Evolutionary conservation across 306 rosid species (phyloP), one percentile per base, ranked within the genome.

Genomic region (Vigna nakashimae): DNA sequence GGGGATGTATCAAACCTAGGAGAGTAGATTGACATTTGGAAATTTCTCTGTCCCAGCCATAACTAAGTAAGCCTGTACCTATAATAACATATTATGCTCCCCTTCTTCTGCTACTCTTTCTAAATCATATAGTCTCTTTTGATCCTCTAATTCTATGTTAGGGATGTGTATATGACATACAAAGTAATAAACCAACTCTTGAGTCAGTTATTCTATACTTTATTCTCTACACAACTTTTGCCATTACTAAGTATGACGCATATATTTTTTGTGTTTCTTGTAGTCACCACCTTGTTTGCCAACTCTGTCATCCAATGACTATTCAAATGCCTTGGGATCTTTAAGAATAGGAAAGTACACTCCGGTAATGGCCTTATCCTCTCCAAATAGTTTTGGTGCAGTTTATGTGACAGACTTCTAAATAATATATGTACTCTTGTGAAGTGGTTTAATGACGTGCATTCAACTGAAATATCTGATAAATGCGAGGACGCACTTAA

Each of bases 371-470:
- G 50, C 20, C 58, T 5, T 55, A 68, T 80, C 50, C 68, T 55
- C 55, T 48, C 9, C 2, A 13, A 26, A 36, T n/a, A 50, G 43
- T 60, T 73, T 81, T 68, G 73, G 52, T 50, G 26, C 40, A 50
- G 26, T 17, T 24, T 51, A 65, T 50, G 71, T 77, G 76, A 46
- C 50, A 57, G 69, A 15, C 43, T 42, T 82, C 64, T 70, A 60
- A 62, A 76, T 49, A 56, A 69, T 80, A 42, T 78, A 7, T 55
- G 71, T 78, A 48, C 80, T 80, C 71, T 69, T 60, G 64, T 77
- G 82, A 89, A 94, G 97, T 94, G 98, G 98, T 92, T 92, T 85
- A 90, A 89, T 84, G 94, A 92, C 15, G 98, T 94, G 6, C 63
- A 82, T 75, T 90, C 97, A 15, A 88, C 91, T 79, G 92, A 92